phyloP scores from a whole-genome alignment of 352 stramenopile genomes.

The Pythium chondricola region DNA sequence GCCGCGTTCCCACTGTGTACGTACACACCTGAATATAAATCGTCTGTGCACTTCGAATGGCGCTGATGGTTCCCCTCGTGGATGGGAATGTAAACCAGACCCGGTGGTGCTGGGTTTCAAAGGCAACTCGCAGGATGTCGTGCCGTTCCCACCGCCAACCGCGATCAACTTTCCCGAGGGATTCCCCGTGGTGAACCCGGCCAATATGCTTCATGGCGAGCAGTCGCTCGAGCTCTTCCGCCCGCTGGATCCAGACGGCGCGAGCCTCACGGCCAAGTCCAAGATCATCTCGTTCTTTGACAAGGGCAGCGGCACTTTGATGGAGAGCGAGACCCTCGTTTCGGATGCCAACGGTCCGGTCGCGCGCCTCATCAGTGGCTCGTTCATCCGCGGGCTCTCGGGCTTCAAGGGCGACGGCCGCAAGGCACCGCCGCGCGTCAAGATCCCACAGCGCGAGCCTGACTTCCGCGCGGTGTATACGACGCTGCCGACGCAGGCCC shows the following conservation, averaged over 20 bases:
- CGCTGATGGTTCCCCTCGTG: too few relatives aligned
- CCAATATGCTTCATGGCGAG: slow-evolving; percentile 83
- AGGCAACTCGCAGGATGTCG: slow-evolving; percentile 78
- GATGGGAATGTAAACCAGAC: too few relatives aligned
- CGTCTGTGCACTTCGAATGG: too few relatives aligned
- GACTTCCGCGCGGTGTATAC: slow-evolving; percentile 60
- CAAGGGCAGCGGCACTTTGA: slow-evolving; percentile 78
- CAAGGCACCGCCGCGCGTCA: slow-evolving; percentile 56
- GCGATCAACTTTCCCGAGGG: slow-evolving; percentile 47
- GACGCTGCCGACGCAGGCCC: slow-evolving; percentile 67
- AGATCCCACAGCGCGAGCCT: slow-evolving; percentile 65
- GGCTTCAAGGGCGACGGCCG: slow-evolving; percentile 66
- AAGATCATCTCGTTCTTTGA: slow-evolving; percentile 80
- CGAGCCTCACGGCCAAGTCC: slow-evolving; percentile 41
- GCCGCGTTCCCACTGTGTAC: slow-evolving; percentile 79
- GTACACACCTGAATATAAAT: too few relatives aligned
- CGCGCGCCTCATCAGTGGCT: slow-evolving; percentile 68
- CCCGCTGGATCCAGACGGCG: slow-evolving; percentile 55
- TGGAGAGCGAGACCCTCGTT: slow-evolving; percentile 82
- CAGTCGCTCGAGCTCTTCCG: slow-evolving; percentile 78
- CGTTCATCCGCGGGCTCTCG: slow-evolving; percentile 76
- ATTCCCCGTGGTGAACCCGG: slow-evolving; percentile 73
- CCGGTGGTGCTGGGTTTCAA: slow-evolving; percentile 86
- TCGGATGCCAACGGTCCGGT: slow-evolving; percentile 58
- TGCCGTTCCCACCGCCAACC: slow-evolving; percentile 80